phyloP scores from a whole-genome alignment of 2,329 filamentous ascomycete genomes.

The Leptosphaerulina australis region DNA sequence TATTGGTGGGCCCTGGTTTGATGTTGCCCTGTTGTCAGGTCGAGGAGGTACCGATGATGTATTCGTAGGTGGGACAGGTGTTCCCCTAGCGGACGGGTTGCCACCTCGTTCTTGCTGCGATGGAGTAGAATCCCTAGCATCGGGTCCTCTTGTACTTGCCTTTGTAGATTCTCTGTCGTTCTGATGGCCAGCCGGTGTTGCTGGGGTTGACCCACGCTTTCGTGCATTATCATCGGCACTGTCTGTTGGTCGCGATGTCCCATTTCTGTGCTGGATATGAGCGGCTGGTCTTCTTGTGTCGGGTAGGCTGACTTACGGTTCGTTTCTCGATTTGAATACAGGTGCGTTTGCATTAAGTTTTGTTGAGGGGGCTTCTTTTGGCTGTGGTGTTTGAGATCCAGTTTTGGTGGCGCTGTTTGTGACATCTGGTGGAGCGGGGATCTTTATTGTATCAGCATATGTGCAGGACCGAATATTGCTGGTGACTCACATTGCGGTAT shows the following conservation, averaged over 20 bases:
- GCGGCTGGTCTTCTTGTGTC: slow-evolving; percentile 9
- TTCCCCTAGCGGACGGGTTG: slow-evolving; percentile 15
- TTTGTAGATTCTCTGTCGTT: slow-evolving; percentile 31
- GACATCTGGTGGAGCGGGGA: slow-evolving; percentile 26
- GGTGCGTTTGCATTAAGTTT: slow-evolving; percentile 62
- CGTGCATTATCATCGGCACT: slow-evolving; percentile 24
- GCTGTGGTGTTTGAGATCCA: slow-evolving; percentile 50
- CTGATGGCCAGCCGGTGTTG: slow-evolving; percentile 15
- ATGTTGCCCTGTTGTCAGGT: slow-evolving; percentile 41
- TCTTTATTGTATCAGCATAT: slow-evolving; percentile 25
- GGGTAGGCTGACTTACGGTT: slow-evolving; percentile 34
- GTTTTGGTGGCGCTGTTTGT: slow-evolving; percentile 41
- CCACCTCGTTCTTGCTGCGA: slow-evolving; percentile 24
- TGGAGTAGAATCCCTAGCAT: slow-evolving; percentile 19
- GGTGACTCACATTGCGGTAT: slow-evolving; percentile 67
- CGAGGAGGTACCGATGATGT: slow-evolving; percentile 34
- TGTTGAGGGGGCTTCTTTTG: slow-evolving; percentile 47
- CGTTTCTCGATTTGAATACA: slow-evolving; percentile 65
- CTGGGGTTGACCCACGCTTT: slow-evolving; percentile 22
- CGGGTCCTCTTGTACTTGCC: slow-evolving; percentile 18
- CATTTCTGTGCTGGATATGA: slow-evolving; percentile 36
- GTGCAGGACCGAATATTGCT: background rate
- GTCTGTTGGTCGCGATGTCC: slow-evolving; percentile 31
- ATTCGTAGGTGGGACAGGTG: slow-evolving; percentile 23
- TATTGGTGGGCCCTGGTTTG: slow-evolving; percentile 31